Base-by-base conservation (phyloP, 768 basidiomycete species). In the Suillus bovinus region DNA sequence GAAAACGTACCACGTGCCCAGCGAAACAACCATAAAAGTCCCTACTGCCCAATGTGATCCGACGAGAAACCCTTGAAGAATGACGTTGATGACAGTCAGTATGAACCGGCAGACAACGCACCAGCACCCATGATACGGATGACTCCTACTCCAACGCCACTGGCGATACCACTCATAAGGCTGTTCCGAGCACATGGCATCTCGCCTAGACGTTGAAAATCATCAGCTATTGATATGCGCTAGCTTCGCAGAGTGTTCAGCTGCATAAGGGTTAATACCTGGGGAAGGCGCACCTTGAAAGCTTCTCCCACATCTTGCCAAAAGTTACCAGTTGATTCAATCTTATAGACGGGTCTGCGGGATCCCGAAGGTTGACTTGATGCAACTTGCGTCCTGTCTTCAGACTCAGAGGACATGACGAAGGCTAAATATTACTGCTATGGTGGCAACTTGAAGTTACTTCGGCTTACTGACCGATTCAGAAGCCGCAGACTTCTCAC, bases 31-130 rank as follows among this genome's bases (percentile, higher is more conserved):
- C 65, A 84, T 76, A 68, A 91, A 94, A 2, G 91, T 87, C 7
- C 85, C 89, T 22, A 91, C 80, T 16, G 88, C 90, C 92, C 92
- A 94, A 70, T 91, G 85, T 3, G 84, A 87, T 41, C 90, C 91
- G 42, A 84, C 79, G 61, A 89, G 79, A 1, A 86, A 81, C 36
- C 80, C 91, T 90, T 62, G 31, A 61, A 10, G 27, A 65, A 58
- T 44, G 5, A 31, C 44, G 44, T 70, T 47, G 44, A 53, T 41
- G 53, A 55, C 36, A 56, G 27, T 24, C 47, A 47, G 11, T 17
- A 42, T 57, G 17, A 27, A 33, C 11, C n/a, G 59, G 61, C 6
- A 57, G 14, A 42, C 44, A 22, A 79, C 87, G 61, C 72, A 91
- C 91, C 78, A 13, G 84, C 75, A 68, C 82, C 82, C 68, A 92